Conservation (phyloP, 345 rosid genomes). For the Salix arbutifolia region DNA sequence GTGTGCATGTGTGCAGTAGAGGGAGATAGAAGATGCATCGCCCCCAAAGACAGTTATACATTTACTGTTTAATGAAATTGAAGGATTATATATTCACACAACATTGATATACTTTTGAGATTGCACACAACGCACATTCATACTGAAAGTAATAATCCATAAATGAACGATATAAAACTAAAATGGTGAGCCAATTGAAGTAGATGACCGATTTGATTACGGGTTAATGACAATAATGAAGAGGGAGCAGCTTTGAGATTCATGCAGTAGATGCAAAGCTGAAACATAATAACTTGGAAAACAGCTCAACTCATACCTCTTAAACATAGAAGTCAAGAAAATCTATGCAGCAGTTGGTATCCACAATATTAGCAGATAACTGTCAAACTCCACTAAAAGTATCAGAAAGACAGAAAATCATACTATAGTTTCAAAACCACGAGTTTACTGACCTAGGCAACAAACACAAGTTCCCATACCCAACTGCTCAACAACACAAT, state of each 20-base stretch:
- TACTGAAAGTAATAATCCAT: background rate
- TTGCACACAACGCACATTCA: background rate
- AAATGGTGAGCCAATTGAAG: background rate
- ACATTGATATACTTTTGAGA: background rate
- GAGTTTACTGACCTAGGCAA: constrained; percentile 15
- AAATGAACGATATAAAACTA: background rate
- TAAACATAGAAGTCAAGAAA: constrained; percentile 18
- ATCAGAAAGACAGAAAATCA: constrained; percentile 13
- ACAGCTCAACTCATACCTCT: constrained; percentile 18
- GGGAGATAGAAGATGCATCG: background rate
- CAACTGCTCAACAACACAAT: constrained; percentile 6
- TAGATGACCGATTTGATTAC: background rate
- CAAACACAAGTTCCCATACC: constrained; percentile 7
- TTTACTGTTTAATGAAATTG: background rate
- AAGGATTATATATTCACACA: background rate
- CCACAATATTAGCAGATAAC: constrained; percentile 7
- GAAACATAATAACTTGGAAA: background rate
- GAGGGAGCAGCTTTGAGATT: background rate
- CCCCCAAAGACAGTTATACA: background rate
- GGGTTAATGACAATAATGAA: background rate
- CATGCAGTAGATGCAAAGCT: background rate
- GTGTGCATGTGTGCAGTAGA: background rate
- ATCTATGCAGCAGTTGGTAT: constrained; percentile 7
- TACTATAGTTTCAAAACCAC: constrained; percentile 8
- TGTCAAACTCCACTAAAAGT: constrained; percentile 16